phyloP scores from a whole-genome alignment of 1,139 yeast species.

The Waltiozyma sp. region DNA sequence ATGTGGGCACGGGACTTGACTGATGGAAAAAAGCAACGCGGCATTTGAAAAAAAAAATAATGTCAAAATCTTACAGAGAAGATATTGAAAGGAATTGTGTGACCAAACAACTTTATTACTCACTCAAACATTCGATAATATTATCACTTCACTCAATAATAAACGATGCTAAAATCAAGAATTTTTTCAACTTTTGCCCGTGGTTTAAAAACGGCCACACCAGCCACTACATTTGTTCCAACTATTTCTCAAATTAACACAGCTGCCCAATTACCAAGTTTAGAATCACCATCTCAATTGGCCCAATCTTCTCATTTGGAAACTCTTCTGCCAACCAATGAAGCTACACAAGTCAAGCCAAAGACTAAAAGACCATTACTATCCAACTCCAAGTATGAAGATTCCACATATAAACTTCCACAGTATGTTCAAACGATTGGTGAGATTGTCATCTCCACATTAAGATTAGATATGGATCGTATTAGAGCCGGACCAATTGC shows the following conservation, averaged over 20 bases:
- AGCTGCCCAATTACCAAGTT: neutral
- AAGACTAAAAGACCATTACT: slow-evolving; percentile 36
- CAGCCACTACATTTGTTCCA: neutral
- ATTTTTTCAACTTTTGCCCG: neutral
- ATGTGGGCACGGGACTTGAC: no score
- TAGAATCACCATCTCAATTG: slow-evolving; percentile 14
- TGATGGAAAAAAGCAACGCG: no score
- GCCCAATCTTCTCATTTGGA: slow-evolving; percentile 15
- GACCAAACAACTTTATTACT: no score
- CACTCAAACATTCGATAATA: no score
- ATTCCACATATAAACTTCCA: slow-evolving; percentile 46
- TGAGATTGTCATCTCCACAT: slow-evolving; percentile 52
- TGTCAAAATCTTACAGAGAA: no score
- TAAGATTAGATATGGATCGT: slow-evolving; percentile 82
- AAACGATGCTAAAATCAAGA: no score
- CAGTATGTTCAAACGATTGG: slow-evolving; percentile 65
- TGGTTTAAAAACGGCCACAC: neutral
- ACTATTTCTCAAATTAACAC: neutral
- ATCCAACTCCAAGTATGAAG: slow-evolving; percentile 49
- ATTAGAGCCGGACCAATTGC: slow-evolving; percentile 92
- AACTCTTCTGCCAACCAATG: slow-evolving; percentile 13
- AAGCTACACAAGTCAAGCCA: slow-evolving; percentile 16
- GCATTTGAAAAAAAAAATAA: no score
- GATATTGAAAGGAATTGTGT: no score
- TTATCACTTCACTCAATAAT: no score